Conservation (phyloP, 768 basidiomycete species). For the Megacollybia marginata region DNA sequence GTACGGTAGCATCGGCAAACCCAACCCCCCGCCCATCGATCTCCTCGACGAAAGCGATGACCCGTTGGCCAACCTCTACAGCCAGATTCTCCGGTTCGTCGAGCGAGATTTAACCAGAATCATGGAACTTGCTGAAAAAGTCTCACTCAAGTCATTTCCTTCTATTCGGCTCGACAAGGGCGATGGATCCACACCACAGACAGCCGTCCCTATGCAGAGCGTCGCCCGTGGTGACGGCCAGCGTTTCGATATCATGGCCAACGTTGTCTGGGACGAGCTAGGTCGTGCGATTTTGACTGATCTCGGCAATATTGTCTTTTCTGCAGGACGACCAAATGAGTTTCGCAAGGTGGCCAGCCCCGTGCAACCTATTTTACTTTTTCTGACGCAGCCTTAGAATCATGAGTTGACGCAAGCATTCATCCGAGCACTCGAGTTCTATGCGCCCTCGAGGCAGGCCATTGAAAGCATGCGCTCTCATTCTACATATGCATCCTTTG, state of each 20-base stretch:
- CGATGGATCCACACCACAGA: neutral
- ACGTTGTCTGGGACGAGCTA: conserved; percentile 86
- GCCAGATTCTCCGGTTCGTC: conserved; percentile 73
- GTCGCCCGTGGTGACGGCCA: conserved; percentile 12
- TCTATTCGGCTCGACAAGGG: neutral
- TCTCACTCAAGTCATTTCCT: conserved; percentile 39
- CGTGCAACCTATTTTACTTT: neutral
- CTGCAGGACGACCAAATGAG: conserved; percentile 86
- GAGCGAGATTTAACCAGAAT: conserved; percentile 67
- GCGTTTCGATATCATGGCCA: conserved; percentile 79
- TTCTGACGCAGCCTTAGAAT: conserved; percentile 41
- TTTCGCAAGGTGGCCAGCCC: conserved; percentile 64
- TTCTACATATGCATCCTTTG: conserved; percentile 63
- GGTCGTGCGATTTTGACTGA: conserved; percentile 77
- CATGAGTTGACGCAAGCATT: conserved; percentile 82
- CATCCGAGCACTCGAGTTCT: conserved; percentile 69
- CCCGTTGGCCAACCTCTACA: conserved; percentile 71
- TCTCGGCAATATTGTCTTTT: conserved; percentile 75
- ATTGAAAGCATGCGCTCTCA: conserved; percentile 69
- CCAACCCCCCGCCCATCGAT: conserved; percentile 31
- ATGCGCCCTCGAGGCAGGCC: conserved; percentile 69
- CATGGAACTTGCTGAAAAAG: conserved; percentile 70
- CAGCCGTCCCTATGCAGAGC: conserved; percentile 1
- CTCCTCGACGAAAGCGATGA: conserved; percentile 63
- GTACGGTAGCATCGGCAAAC: conserved; percentile 18